phyloP scores from a whole-genome alignment of 2,329 filamentous ascomycete genomes.

The Elsinoe arachidis region DNA sequence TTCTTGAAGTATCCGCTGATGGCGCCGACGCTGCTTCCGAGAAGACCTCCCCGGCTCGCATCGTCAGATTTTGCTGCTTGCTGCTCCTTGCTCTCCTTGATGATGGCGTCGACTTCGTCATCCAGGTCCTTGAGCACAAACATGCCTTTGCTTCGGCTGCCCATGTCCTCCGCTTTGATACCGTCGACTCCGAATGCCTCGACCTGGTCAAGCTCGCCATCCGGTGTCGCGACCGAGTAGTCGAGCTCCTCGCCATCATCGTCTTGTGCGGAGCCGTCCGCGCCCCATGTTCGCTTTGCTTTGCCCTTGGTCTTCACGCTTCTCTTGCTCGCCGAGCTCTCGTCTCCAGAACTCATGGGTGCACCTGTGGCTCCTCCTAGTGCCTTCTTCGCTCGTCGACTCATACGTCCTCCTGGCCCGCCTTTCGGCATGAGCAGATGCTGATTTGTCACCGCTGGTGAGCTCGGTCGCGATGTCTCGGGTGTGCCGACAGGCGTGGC shows the following conservation, averaged over 20 bases:
- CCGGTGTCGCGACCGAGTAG: conserved; percentile 63
- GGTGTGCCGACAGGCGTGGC: conserved; percentile 63
- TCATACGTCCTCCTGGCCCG: conserved; percentile 68
- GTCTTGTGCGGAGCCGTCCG: conserved; percentile 77
- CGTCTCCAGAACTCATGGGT: conserved; percentile 74
- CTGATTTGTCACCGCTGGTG: conserved; percentile 49
- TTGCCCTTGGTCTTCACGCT: conserved; percentile 51
- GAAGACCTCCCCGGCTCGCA: conserved; percentile 51
- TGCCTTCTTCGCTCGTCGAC: conserved; percentile 66
- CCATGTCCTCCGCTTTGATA: conserved; percentile 74
- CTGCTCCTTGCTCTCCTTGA: conserved; percentile 68
- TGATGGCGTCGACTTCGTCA: conserved; percentile 84
- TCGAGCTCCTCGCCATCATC: conserved; percentile 71
- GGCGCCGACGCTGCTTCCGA: conserved; percentile 71
- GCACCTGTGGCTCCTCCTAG: conserved; percentile 42
- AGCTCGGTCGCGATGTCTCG: conserved; percentile 68
- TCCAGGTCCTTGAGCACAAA: conserved; percentile 91
- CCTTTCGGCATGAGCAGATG: conserved; percentile 65
- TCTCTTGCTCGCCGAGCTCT: conserved; percentile 48
- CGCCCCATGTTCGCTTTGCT: conserved; percentile 86
- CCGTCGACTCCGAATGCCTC: conserved; percentile 58
- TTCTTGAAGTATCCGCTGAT: conserved; percentile 88
- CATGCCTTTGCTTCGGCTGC: conserved; percentile 78
- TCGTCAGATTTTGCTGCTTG: conserved; percentile 40
- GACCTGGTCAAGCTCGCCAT: conserved; percentile 44